phyloP scores from a whole-genome alignment of 345 rosid genomes.

The Garcia nutans region DNA sequence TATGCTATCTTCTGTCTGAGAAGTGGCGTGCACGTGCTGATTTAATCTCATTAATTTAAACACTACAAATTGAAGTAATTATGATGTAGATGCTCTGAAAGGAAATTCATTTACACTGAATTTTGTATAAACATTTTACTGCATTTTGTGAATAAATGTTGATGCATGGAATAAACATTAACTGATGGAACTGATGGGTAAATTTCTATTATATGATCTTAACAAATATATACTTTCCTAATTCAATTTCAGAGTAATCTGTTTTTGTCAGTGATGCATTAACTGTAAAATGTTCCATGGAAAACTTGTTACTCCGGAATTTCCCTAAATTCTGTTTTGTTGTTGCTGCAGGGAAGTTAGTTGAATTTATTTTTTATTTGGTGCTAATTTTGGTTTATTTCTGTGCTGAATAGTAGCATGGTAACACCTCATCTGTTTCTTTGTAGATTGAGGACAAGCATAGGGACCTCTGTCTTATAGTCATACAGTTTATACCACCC shows the following conservation, averaged over 20 bases:
- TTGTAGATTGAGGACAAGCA: conserved; percentile 95
- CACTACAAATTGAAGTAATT: neutral
- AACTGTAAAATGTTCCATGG: neutral
- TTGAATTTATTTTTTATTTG: neutral
- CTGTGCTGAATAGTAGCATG: neutral
- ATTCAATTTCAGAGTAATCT: neutral
- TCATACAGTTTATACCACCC: conserved; percentile 88
- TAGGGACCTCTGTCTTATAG: conserved; percentile 82
- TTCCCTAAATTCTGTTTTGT: neutral
- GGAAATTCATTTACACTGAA: neutral
- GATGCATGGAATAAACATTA: neutral
- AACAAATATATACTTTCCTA: neutral
- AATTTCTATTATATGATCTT: neutral
- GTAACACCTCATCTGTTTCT: conserved; percentile 14
- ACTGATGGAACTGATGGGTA: neutral
- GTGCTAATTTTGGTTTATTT: neutral
- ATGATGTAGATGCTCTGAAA: neutral
- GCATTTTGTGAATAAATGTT: neutral
- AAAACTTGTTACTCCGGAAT: neutral
- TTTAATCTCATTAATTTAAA: too few relatives aligned
- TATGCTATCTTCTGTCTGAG: too few relatives aligned
- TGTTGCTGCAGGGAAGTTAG: neutral
- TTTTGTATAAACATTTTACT: neutral
- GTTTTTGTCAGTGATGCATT: neutral
- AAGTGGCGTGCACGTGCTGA: too few relatives aligned